Conservation (phyloP, 1,139 yeast species). For the Yamadazyma triangularis region DNA sequence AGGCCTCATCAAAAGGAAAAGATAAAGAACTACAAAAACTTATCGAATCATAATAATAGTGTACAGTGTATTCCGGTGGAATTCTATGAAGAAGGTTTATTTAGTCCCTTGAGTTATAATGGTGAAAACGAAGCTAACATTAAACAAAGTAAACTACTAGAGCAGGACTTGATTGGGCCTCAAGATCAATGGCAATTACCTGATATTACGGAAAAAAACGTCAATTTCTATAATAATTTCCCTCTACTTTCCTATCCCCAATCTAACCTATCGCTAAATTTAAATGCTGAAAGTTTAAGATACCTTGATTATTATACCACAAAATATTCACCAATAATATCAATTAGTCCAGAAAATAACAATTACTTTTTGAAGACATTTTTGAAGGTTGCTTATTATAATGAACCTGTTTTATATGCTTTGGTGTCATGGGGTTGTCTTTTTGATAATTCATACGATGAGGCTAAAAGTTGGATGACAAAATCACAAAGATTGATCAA, state of each 20-base stretch:
- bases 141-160: no score
- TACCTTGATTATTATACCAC: constrained; percentile 11
- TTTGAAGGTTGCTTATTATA: constrained; percentile 29
- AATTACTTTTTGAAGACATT: constrained; percentile 42
- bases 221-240: not conserved
- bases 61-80: not conserved
- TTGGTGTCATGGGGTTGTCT: constrained; percentile 40
- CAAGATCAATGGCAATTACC: no score
- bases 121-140: not conserved
- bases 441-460: constrained; percentile 10
- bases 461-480: constrained; percentile 5
- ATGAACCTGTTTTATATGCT: constrained; percentile 33
- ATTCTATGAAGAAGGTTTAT: no score
- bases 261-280: constrained; percentile 2
- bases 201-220: no score
- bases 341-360: constrained; percentile 5
- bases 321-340: not conserved
- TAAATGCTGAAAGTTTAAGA: constrained; percentile 11
- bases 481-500: constrained; percentile 8
- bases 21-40: no score
- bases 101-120: not conserved
- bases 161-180: no score
- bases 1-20: constrained; percentile 2
- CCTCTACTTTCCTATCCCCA: not conserved
- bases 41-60: no score